phyloP scores from a whole-genome alignment of 2,329 filamentous ascomycete genomes.

The Neophaeococcomyces mojaviensis region DNA sequence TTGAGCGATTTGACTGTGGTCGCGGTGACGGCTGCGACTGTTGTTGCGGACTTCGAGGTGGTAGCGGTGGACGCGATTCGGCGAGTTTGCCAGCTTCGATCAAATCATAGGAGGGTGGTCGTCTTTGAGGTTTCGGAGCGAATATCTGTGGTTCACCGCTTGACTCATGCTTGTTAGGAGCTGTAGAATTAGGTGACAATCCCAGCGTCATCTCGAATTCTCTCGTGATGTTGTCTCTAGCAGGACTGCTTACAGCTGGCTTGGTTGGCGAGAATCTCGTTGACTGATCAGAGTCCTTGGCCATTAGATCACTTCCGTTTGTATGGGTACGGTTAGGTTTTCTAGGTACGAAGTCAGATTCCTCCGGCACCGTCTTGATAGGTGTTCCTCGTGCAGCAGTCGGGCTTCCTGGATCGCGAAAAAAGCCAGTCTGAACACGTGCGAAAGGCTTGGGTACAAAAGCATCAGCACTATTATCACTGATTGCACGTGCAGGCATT shows the following conservation, averaged over 20 bases:
- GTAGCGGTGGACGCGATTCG: background rate
- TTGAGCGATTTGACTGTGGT: background rate
- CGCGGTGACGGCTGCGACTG: background rate
- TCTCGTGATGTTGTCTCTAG: constrained; percentile 1
- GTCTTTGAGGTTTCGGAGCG: constrained; percentile 15
- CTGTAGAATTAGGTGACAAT: constrained; percentile 8
- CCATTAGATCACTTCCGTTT: too few relatives aligned
- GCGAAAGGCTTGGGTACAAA: constrained; percentile 4
- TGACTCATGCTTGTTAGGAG: constrained; percentile 8
- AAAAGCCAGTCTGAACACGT: background rate
- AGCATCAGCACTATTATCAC: constrained; percentile 4
- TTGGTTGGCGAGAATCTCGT: too few relatives aligned
- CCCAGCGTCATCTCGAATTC: constrained; percentile 23
- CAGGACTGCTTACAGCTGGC: too few relatives aligned
- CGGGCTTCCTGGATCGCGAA: background rate
- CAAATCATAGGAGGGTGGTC: constrained; percentile 5
- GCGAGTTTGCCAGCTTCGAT: background rate
- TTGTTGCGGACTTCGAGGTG: background rate
- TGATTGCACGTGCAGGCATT: constrained; percentile 5
- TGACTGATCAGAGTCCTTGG: too few relatives aligned
- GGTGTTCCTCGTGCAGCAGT: too few relatives aligned
- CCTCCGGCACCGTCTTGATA: background rate
- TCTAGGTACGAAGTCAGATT: background rate
- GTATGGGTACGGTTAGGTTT: background rate
- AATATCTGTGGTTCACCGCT: background rate